phyloP scores from a whole-genome alignment of 805 yeast genomes.

The Teunomyces aglyptinius region DNA sequence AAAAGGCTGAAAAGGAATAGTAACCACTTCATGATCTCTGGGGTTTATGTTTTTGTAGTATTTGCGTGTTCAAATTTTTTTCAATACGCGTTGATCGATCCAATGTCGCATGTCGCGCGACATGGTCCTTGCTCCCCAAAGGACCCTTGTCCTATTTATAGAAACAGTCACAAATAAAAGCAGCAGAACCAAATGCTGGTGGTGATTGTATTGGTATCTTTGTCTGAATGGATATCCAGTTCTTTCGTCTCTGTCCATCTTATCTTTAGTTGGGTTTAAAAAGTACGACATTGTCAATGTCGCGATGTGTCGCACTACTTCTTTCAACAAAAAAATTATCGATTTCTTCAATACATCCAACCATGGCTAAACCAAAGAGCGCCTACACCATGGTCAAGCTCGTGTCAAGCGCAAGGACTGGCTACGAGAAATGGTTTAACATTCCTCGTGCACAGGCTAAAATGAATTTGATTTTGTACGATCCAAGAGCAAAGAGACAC shows the following conservation, averaged over 20 bases:
- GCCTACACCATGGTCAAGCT: constrained; percentile 82
- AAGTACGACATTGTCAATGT: not conserved
- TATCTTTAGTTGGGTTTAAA: not conserved
- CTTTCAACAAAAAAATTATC: not conserved
- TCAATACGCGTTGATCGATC: constrained; percentile 9
- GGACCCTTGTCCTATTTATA: not conserved
- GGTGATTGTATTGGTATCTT: no score
- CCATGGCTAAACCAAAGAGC: constrained; percentile 54
- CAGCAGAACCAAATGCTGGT: not conserved
- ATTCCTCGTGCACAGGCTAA: constrained; percentile 80
- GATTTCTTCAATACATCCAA: constrained; percentile 1
- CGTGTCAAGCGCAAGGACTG: constrained; percentile 87
- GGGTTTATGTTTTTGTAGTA: not conserved
- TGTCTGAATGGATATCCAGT: no score
- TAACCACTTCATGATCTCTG: constrained; percentile 10
- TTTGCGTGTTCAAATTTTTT: constrained; percentile 16
- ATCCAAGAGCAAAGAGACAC: constrained; percentile 70
- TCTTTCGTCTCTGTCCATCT: no score
- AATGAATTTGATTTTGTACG: constrained; percentile 60
- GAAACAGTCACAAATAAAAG: not conserved
- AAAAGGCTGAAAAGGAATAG: constrained; percentile 15
- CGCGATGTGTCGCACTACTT: not conserved
- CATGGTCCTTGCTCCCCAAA: not conserved
- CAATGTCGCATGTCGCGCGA: constrained; percentile 1
- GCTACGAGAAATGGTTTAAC: constrained; percentile 74